These are phyloP conservation scores for Leccinum laetum DNA, from an alignment of 1,284 basidiomycete genomes.

Conservation along the genomic window DNA sequence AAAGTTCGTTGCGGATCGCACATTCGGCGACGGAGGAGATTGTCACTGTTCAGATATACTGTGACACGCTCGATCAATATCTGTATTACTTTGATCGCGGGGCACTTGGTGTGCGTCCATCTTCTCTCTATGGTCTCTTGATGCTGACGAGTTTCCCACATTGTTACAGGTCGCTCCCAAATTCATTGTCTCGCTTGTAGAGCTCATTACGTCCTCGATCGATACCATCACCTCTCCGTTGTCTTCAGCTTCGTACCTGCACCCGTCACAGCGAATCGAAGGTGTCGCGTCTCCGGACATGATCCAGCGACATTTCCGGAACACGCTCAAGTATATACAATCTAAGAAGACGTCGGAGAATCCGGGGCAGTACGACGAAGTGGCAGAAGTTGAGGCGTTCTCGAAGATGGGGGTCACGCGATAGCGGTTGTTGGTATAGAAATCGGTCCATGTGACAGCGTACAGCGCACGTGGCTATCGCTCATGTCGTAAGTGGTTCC, in stretches of 20 bases:
- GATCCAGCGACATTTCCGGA: constrained; percentile 90
- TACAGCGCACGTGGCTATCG: no score
- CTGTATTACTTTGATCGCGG: constrained; percentile 41
- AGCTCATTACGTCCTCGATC: constrained; percentile 89
- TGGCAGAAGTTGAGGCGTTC: no score
- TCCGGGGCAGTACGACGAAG: no score
- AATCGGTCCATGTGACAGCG: no score
- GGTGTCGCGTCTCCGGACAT: constrained; percentile 90
- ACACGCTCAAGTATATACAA: constrained; percentile 67
- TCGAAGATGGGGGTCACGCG: constrained; percentile 2
- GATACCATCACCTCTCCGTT: constrained; percentile 76
- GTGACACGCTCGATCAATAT: constrained; percentile 92
- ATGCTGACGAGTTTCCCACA: background rate
- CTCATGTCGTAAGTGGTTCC: no score
- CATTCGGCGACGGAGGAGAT: no score
- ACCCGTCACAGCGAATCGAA: constrained; percentile 84
- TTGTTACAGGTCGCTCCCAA: constrained; percentile 56
- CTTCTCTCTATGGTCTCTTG: background rate
- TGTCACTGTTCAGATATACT: constrained; percentile 27
- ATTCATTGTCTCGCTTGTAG: constrained; percentile 92
- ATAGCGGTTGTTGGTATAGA: no score
- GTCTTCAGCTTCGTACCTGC: constrained; percentile 62
- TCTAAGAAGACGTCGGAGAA: no score
- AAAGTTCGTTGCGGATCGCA: no score
- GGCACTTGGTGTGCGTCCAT: constrained; percentile 63